Conservation (phyloP, 495 filamentous ascomycete species). For the Trypethelium eluteriae region DNA sequence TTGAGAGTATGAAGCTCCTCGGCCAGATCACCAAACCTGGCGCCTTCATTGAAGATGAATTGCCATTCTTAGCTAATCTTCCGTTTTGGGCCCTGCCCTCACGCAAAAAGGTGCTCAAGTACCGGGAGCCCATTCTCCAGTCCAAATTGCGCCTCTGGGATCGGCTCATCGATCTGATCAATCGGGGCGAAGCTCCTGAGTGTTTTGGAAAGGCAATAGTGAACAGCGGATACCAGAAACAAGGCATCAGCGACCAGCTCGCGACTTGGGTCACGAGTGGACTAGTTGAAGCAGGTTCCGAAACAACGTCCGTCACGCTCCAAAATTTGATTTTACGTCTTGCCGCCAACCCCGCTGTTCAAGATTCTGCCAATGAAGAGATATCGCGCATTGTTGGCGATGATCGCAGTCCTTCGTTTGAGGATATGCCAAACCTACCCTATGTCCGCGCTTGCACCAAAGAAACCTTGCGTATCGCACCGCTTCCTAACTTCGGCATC, state of each 20-base stretch:
- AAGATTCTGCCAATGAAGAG: constrained; percentile 29
- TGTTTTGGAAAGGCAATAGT: constrained; percentile 28
- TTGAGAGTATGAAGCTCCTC: constrained; percentile 26
- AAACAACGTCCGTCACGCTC: constrained; percentile 30
- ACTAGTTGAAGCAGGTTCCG: constrained; percentile 32
- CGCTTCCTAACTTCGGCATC: neutral
- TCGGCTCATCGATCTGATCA: constrained; percentile 21
- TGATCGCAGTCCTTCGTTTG: constrained; percentile 25
- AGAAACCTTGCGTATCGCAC: constrained; percentile 17
- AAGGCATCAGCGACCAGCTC: constrained; percentile 27
- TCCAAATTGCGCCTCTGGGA: constrained; percentile 25
- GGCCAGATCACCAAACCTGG: constrained; percentile 19
- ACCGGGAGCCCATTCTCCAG: constrained; percentile 23
- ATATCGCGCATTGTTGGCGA: constrained; percentile 29
- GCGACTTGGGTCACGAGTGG: constrained; percentile 29
- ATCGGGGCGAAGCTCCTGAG: constrained; percentile 20
- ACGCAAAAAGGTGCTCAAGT: constrained; percentile 22
- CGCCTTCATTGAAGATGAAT: constrained; percentile 24
- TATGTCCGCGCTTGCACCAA: constrained; percentile 23
- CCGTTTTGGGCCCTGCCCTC: constrained; percentile 26
- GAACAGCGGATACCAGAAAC: constrained; percentile 24
- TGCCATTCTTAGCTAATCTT: constrained; percentile 22
- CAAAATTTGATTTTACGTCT: constrained; percentile 29
- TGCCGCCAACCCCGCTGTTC: constrained; percentile 22
- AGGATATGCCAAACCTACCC: constrained; percentile 22